Evolutionary conservation across 2,329 filamentous ascomycete species (phyloP), one percentile per base, ranked within the genome.

Genomic region (Ceratocystis variospora): DNA sequence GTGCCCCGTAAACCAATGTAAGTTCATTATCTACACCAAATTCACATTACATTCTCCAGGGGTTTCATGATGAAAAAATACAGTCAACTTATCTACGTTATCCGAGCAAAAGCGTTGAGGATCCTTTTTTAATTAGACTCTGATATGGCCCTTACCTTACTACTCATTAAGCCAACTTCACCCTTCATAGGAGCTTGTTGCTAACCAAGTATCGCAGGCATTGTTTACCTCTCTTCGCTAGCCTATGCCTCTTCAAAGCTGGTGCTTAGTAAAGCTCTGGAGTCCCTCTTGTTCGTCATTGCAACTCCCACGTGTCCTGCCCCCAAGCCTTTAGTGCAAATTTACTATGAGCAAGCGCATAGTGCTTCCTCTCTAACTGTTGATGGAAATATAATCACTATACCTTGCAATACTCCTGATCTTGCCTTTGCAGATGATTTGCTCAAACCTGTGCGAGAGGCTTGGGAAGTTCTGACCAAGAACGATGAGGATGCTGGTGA

Each of bases 21-120:
- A 90, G 93, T 89, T 61, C 61, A 15, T 17, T 12, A 7, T 68
- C 15, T 22, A 53, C 46, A 69, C 2, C 31, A 63, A 12, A 48
- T 69, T 65, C 69, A 48, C 55, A 69, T 69, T 68, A 48, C 55
- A 69, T 69, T 68, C 68, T 37, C 63, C 65, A 59, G 72, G 74
- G 80, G 76, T 81, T 77, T 82, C 80, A 88, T 91, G 93, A 96
- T 97, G 92, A 96, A 81, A 77, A 41, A 77, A 83, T 68, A 78
- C 28, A 59, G 55, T 81, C 77, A 82, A 94, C 92, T 97, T 97
- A 97, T 96, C 93, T 96, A 97, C 93, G 96, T 97, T 97, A 91
- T 89, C 93, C 92, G 93, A 96, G 88, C 78, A 79, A 76, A 82
- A 82, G 78, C 79, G 73, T 87, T 96, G 92, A 95, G 86, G 91